Percentiles rank a stretch among this genome's conserved stretches.
Conservation (phyloP, 768 basidiomycete species). For the Royoungia palumana region DNA sequence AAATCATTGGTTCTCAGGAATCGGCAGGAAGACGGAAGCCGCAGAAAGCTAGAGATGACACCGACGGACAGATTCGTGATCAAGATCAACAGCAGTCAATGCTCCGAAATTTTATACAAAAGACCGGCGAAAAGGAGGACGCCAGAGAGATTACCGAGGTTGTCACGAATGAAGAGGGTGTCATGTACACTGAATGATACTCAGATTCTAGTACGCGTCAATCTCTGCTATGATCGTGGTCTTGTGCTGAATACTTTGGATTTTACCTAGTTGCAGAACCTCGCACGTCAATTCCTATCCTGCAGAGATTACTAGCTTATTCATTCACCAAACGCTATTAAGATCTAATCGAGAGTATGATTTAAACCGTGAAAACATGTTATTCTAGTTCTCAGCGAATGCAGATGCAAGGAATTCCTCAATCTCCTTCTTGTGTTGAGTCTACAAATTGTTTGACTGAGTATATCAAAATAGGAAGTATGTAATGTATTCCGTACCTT, state of each 20-base stretch:
- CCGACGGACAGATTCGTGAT: conserved; percentile 9
- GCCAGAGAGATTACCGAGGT: conserved; percentile 33
- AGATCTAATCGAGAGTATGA: background rate
- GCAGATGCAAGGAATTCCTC: conserved; percentile 66
- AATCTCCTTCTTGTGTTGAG: conserved; percentile 88
- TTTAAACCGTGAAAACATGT: background rate
- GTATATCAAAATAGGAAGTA: background rate
- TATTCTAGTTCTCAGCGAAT: conserved; percentile 37
- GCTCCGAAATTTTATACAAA: conserved; percentile 49
- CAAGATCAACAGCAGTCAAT: conserved; percentile 34
- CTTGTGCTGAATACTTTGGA: background rate
- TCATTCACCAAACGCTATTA: conserved; percentile 4
- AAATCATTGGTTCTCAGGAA: conserved; percentile 58
- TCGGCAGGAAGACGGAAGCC: conserved; percentile 43
- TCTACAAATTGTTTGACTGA: conserved; percentile 34
- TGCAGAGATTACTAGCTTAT: conserved; percentile 1
- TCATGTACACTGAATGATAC: conserved; percentile 44
- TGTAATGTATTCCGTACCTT: conserved; percentile 54
- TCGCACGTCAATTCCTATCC: background rate
- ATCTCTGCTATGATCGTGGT: too few relatives aligned
- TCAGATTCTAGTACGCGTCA: background rate
- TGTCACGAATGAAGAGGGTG: conserved; percentile 58
- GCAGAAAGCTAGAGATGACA: conserved; percentile 28
- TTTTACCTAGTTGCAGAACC: background rate
- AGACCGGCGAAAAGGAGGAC: conserved; percentile 22